Percentiles rank a stretch among this genome's conserved stretches.
Conservation (phyloP, 305 asterid species). For the Fraxinus latifolia region DNA sequence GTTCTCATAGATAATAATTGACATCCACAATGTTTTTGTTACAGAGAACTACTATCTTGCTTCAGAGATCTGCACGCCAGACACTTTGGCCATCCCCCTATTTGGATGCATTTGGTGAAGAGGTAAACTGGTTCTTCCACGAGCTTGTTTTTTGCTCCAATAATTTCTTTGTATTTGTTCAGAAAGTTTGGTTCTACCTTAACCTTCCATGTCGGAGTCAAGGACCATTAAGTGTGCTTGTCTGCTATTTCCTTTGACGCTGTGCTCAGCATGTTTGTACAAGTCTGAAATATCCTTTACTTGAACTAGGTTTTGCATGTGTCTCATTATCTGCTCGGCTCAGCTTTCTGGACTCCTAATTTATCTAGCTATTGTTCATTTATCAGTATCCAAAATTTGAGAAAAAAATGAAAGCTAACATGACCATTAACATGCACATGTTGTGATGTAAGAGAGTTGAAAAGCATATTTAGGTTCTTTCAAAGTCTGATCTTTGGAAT, state of each 20-base stretch:
- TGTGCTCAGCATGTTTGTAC: not conserved
- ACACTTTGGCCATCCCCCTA: constrained; percentile 98
- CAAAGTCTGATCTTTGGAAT: not conserved
- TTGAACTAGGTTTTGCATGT: not conserved
- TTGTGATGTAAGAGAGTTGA: not conserved
- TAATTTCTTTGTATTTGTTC: not conserved
- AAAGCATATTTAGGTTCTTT: not conserved
- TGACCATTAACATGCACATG: not conserved
- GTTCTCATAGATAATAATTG: constrained; percentile 4
- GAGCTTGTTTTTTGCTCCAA: not conserved
- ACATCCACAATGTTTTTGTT: constrained; percentile 20
- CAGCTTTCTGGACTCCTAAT: not conserved
- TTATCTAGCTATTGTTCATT: not conserved
- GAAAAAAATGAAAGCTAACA: not conserved
- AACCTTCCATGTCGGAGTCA: not conserved
- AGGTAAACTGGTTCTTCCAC: constrained; percentile 49
- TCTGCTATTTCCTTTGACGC: not conserved
- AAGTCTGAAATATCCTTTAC: not conserved
- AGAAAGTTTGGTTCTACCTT: not conserved
- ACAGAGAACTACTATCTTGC: constrained; percentile 86
- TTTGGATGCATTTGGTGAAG: constrained; percentile 96
- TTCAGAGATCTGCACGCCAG: constrained; percentile 85
- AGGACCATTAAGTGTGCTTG: not conserved
- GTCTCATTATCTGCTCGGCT: not conserved
- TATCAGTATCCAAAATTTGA: not conserved